Percentiles rank a stretch among this genome's conserved stretches.
Conservation (phyloP, 2,329 filamentous ascomycete genomes). For the Colletotrichum spinosum region DNA sequence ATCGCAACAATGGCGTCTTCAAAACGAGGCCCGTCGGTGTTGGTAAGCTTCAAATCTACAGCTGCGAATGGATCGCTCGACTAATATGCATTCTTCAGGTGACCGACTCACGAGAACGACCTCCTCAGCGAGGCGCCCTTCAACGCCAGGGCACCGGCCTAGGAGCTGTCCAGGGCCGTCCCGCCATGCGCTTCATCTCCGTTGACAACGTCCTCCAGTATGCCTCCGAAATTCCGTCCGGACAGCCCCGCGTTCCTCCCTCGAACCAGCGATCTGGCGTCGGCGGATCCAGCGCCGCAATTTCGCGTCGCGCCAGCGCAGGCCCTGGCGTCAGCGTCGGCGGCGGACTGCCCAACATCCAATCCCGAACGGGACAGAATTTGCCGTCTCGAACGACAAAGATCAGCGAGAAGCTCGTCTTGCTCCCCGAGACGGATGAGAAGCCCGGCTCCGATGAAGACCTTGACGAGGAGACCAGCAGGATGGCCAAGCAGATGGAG, state of each 20-base stretch:
- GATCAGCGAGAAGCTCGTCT: constrained; percentile 95
- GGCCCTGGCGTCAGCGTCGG: constrained; percentile 35
- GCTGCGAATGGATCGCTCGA: constrained; percentile 3
- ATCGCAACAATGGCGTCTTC: constrained; percentile 52
- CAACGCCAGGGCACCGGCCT: constrained; percentile 49
- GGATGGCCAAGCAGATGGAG: constrained; percentile 52
- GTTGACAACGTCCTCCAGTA: constrained; percentile 97
- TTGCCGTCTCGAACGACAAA: constrained; percentile 91
- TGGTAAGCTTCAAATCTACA: constrained; percentile 55
- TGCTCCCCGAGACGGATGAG: constrained; percentile 84
- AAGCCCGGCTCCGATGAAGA: constrained; percentile 67
- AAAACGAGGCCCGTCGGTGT: constrained; percentile 70
- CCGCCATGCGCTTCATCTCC: constrained; percentile 80
- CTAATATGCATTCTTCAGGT: constrained; percentile 44
- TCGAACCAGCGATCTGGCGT: constrained; percentile 59
- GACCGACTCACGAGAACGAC: constrained; percentile 53
- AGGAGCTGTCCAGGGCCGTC: constrained; percentile 43
- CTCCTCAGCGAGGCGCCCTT: constrained; percentile 46
- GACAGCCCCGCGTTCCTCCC: constrained; percentile 83
- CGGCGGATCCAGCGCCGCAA: constrained; percentile 47
- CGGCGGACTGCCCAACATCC: constrained; percentile 43
- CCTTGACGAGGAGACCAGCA: constrained; percentile 55
- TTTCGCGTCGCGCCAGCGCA: constrained; percentile 31
- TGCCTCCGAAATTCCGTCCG: constrained; percentile 93
- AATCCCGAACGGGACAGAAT: constrained; percentile 62